A percentile compares a stretch with the other conserved stretches of the same genome.
Evolutionary conservation across 2,329 filamentous ascomycete genomes (phyloP).

Genomic region (Diplocarpon mali): DNA sequence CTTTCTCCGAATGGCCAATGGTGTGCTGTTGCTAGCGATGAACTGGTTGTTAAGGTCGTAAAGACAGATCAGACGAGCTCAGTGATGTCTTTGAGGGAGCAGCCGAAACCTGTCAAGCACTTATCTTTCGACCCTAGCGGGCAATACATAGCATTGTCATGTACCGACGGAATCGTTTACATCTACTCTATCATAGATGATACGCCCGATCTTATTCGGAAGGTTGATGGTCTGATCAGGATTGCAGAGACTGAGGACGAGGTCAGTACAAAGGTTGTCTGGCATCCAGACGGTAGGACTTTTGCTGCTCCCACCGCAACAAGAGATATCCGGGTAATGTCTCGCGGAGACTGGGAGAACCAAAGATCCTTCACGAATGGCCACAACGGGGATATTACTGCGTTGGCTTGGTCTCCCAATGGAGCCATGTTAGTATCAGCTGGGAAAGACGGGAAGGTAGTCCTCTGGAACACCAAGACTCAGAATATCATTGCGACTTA

Average conservation of each 20-base stretch:
- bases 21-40: constrained; percentile 95
- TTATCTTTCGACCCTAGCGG: constrained; percentile 78
- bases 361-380: constrained; percentile 70
- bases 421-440: constrained; percentile 73
- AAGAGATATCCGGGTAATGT: constrained; percentile 75
- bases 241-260: constrained; percentile 68
- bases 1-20: constrained; percentile 73
- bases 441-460: constrained; percentile 55
- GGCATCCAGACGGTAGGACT: constrained; percentile 90
- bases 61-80: constrained; percentile 66
- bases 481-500: constrained; percentile 70
- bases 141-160: constrained; percentile 65
- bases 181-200: constrained; percentile 74
- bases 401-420: constrained; percentile 88
- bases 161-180: constrained; percentile 81
- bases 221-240: constrained; percentile 77
- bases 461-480: constrained; percentile 83
- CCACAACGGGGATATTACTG: constrained; percentile 76
- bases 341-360: constrained; percentile 80
- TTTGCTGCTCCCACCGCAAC: constrained; percentile 79
- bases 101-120: constrained; percentile 81
- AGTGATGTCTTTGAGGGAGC: constrained; percentile 71
- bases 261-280: constrained; percentile 61
- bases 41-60: constrained; percentile 83
- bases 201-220: constrained; percentile 69